Percentiles rank a stretch among this genome's conserved stretches.
Conservation (phyloP, 352 stramenopile species). For the Pythium pyrilobum region DNA sequence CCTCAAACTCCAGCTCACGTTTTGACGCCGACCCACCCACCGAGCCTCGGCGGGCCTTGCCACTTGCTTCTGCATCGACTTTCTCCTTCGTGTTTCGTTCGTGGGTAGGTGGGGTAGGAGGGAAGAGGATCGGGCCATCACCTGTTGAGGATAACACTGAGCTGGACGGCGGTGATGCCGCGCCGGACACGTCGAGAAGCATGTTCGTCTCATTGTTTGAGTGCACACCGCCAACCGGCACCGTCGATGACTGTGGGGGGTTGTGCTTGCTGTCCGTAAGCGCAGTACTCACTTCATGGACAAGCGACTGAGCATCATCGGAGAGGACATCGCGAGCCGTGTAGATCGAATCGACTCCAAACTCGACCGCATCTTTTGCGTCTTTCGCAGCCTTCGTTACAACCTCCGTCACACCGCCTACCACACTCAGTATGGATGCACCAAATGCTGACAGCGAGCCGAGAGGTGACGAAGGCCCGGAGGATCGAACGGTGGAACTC, state of each 20-base stretch:
- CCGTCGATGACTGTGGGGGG: too few species aligned
- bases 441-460: conserved; percentile 45
- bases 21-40: conserved; percentile 10
- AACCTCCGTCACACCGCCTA: conserved; percentile 60
- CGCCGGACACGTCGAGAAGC: too few species aligned
- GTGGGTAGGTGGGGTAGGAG: background rate
- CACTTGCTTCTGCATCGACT: background rate
- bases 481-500: conserved; percentile 2
- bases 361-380: conserved; percentile 69
- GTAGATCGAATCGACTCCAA: conserved; percentile 66
- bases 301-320: conserved; percentile 58
- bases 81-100: background rate
- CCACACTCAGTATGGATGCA: conserved; percentile 51
- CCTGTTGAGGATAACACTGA: background rate
- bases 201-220: too few species aligned
- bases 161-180: background rate
- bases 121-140: background rate
- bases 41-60: conserved; percentile 10
- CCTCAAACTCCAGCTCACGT: conserved; percentile 35
- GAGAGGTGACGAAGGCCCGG: conserved; percentile 25
- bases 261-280: conserved; percentile 29
- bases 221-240: too few species aligned
- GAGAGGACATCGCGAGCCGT: conserved; percentile 60
- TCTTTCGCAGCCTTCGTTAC: conserved; percentile 71
- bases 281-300: conserved; percentile 51